phyloP scores from a whole-genome alignment of 352 stramenopile genomes.

The Discostella stelligera region DNA sequence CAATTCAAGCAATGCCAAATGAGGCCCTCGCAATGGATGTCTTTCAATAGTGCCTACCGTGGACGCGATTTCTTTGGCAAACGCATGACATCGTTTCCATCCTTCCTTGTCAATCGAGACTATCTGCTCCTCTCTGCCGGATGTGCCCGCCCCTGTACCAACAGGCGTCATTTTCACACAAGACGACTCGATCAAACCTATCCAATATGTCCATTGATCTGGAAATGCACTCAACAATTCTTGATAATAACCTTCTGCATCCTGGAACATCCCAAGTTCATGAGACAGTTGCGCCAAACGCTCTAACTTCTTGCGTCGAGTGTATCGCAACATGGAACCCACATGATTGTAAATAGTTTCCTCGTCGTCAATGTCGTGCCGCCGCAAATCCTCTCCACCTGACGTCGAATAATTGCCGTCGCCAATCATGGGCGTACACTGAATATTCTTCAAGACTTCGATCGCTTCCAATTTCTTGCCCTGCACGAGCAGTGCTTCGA shows the following conservation, averaged over 20 bases:
- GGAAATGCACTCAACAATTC: constrained; percentile 53
- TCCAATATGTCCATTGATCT: constrained; percentile 78
- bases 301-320: constrained; percentile 49
- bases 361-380: constrained; percentile 43
- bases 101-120: constrained; percentile 15
- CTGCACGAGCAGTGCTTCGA: constrained; percentile 60
- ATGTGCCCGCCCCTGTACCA: not conserved
- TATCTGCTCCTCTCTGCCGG: not conserved
- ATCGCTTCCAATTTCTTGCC: constrained; percentile 64
- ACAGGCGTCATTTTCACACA: constrained; percentile 4
- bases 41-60: constrained; percentile 2
- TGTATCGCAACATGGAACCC: constrained; percentile 47
- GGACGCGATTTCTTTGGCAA: constrained; percentile 43
- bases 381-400: constrained; percentile 4
- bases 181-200: constrained; percentile 50
- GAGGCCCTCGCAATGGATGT: constrained; percentile 48
- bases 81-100: constrained; percentile 27
- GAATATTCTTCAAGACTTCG: constrained; percentile 43
- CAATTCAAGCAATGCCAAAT: constrained; percentile 65
- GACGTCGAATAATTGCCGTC: not conserved
- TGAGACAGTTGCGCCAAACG: constrained; percentile 29
- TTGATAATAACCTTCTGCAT: constrained; percentile 50
- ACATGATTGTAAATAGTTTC: constrained; percentile 37
- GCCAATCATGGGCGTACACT: constrained; percentile 20
- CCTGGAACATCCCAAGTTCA: constrained; percentile 41